Evolutionary conservation across 371 early-diverging fungal species (phyloP).

Genomic region (Saksenaea vasiformis): DNA sequence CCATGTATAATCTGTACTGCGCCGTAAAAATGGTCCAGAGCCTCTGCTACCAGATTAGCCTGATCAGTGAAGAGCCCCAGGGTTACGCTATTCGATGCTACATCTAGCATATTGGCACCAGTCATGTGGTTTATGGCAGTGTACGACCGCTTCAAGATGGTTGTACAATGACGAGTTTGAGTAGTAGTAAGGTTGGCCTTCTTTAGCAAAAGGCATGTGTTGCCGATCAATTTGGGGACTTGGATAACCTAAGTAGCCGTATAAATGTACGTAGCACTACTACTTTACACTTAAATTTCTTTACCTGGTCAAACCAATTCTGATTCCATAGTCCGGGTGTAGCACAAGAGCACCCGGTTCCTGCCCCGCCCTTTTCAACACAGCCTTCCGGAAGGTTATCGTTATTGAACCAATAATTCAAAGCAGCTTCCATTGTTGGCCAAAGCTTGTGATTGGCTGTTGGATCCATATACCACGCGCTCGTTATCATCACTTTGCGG

Average conservation of each 20-base stretch:
- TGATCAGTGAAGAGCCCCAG: conserved; percentile 18
- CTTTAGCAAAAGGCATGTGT: conserved; percentile 23
- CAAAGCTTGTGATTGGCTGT: conserved; percentile 8
- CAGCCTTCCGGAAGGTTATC: conserved; percentile 24
- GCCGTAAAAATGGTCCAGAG: conserved; percentile 19
- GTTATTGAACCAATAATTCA: conserved; percentile 33
- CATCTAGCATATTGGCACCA: conserved; percentile 32
- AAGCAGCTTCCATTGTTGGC: conserved; percentile 8
- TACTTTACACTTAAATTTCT: neutral
- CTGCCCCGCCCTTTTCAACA: conserved; percentile 19
- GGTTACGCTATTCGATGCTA: conserved; percentile 25
- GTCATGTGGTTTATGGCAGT: conserved; percentile 8
- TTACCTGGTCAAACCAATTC: conserved; percentile 32
- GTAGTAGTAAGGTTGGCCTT: conserved; percentile 5
- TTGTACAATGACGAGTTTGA: conserved; percentile 15
- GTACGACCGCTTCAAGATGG: conserved; percentile 21
- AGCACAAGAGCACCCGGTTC: conserved; percentile 32
- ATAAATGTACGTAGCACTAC: neutral
- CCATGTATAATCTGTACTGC: conserved; percentile 12
- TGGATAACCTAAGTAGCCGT: conserved; percentile 12
- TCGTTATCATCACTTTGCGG: too few relatives aligned
- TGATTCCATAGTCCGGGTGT: conserved; percentile 37
- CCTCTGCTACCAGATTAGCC: conserved; percentile 1
- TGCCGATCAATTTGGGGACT: conserved; percentile 21
- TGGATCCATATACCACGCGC: conserved; percentile 3